Evolutionary conservation across 2,329 filamentous ascomycete species (phyloP).

Genomic region (Boeremia exigua): DNA sequence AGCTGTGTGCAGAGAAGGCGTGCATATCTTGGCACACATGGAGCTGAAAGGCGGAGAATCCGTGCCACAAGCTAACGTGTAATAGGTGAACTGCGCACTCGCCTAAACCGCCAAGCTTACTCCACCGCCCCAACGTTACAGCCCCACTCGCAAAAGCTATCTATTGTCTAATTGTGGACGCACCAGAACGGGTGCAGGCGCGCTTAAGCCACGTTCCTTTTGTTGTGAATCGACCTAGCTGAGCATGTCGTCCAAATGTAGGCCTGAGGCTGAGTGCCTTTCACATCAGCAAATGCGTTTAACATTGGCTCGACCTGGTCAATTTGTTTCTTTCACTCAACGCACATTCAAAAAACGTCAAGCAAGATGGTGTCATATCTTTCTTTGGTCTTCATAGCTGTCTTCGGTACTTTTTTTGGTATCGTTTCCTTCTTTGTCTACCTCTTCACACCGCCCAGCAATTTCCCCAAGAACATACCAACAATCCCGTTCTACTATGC

Average conservation of each 20-base stretch:
- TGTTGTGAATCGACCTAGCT: constrained; percentile 14
- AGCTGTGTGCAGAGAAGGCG: constrained; percentile 7
- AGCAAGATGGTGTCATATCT: constrained; percentile 31
- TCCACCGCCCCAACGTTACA: constrained; percentile 19
- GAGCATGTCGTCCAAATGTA: constrained; percentile 18
- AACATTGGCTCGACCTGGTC: constrained; percentile 24
- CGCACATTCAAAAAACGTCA: neutral
- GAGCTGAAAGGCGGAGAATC: constrained; percentile 16
- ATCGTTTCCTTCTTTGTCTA: constrained; percentile 31
- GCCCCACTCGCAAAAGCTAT: constrained; percentile 15
- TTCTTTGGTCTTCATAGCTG: constrained; percentile 30
- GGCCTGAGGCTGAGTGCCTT: constrained; percentile 15
- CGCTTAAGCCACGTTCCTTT: constrained; percentile 19
- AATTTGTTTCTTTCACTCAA: constrained; percentile 2
- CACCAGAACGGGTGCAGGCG: constrained; percentile 10
- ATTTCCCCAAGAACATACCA: constrained; percentile 49
- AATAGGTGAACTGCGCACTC: constrained; percentile 16
- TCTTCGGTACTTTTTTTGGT: constrained; percentile 24
- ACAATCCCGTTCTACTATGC: constrained; percentile 55
- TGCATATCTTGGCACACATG: constrained; percentile 23
- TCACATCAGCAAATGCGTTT: constrained; percentile 10
- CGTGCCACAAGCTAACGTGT: constrained; percentile 15
- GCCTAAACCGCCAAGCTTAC: constrained; percentile 15
- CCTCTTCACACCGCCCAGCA: constrained; percentile 34
- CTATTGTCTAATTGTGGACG: constrained; percentile 29